These are phyloP conservation scores for Neonectria magnoliae DNA, from an alignment of 2,329 filamentous ascomycete species.

Conservation along the genomic window DNA sequence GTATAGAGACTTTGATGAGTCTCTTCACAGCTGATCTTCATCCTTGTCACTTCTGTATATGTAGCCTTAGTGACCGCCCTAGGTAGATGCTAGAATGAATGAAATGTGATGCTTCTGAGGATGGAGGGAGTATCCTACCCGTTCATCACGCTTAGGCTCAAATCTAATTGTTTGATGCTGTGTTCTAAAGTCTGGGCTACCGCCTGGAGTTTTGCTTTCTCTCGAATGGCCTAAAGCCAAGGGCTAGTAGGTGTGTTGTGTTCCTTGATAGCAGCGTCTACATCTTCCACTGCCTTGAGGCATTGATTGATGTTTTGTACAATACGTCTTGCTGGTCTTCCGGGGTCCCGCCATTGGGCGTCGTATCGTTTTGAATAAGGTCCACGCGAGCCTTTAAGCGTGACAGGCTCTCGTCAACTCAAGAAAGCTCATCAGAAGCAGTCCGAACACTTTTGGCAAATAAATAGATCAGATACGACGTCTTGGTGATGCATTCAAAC, in stretches of 20 bases:
- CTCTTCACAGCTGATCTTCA: no score
- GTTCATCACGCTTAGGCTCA: background rate
- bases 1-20: no score
- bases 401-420: background rate
- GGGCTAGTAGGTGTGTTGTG: background rate
- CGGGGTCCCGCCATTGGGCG: no score
- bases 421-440: background rate
- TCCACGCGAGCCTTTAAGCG: background rate
- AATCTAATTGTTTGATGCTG: background rate
- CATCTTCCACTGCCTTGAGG: background rate
- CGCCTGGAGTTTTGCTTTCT: background rate
- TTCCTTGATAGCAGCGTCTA: background rate
- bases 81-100: background rate
- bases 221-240: background rate
- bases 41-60: no score
- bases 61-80: no score
- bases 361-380: background rate
- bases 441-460: background rate
- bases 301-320: background rate
- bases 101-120: background rate
- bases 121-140: background rate
- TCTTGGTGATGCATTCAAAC: background rate
- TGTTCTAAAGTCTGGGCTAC: background rate
- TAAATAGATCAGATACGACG: background rate
- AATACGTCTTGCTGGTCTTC: background rate